These are phyloP conservation scores for Adansonia madagascariensis DNA, from an alignment of 441 rosid species.

Conservation along the genomic window DNA sequence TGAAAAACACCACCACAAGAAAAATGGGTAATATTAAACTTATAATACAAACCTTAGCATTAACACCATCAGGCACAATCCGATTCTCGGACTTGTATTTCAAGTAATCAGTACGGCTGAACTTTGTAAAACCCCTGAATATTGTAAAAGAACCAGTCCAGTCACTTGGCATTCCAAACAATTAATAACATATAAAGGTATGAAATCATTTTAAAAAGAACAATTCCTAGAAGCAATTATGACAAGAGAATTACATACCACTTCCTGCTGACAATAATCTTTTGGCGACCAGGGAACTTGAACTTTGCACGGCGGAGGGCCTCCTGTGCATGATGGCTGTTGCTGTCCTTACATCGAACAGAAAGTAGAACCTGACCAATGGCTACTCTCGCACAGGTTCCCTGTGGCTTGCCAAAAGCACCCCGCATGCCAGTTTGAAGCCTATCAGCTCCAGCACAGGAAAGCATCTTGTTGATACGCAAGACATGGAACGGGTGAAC, in stretches of 20 bases:
- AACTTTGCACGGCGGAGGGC: slow-evolving; percentile 94
- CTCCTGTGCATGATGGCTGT: slow-evolving; percentile 85
- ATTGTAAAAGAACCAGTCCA: neutral
- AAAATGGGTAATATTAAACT: neutral
- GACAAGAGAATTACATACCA: slow-evolving; percentile 46
- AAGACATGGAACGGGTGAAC: slow-evolving; percentile 94
- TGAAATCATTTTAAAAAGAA: neutral
- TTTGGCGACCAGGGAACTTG: slow-evolving; percentile 95
- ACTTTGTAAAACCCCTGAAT: slow-evolving; percentile 90
- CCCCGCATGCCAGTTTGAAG: slow-evolving; percentile 47
- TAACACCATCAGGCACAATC: slow-evolving; percentile 83
- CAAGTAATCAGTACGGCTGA: slow-evolving; percentile 69
- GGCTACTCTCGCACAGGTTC: slow-evolving; percentile 62
- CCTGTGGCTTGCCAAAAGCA: slow-evolving; percentile 68
- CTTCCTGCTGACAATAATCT: slow-evolving; percentile 94
- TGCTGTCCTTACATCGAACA: slow-evolving; percentile 85
- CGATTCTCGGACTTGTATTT: slow-evolving; percentile 69
- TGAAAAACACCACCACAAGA: neutral
- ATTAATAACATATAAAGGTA: neutral
- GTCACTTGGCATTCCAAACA: neutral
- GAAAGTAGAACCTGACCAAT: slow-evolving; percentile 94
- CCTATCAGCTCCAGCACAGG: slow-evolving; percentile 97
- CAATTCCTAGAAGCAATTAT: neutral
- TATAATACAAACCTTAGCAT: slow-evolving; percentile 67
- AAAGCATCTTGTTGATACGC: slow-evolving; percentile 95